Conservation (phyloP, 169 alveolate species). For the Eimeria brunetti region DNA sequence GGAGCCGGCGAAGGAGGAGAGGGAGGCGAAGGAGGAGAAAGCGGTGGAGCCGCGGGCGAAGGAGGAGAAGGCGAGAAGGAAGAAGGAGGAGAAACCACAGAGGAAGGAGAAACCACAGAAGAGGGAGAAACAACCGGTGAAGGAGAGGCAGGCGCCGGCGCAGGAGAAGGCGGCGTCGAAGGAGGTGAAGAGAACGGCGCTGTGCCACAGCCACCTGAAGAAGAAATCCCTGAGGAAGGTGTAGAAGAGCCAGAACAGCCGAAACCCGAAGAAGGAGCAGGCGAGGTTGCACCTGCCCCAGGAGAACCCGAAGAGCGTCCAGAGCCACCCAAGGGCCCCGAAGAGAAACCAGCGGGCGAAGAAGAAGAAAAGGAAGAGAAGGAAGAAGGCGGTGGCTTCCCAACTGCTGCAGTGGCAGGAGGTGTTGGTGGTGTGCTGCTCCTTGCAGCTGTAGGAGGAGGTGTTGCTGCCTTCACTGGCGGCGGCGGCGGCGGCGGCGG, state of each 20-base stretch:
- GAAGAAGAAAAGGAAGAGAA: constrained; percentile 11
- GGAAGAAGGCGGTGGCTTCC: constrained; percentile 42
- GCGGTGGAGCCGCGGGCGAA: background rate
- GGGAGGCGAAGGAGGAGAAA: background rate
- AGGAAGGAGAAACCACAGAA: background rate
- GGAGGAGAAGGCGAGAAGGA: background rate
- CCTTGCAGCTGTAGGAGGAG: constrained; percentile 33
- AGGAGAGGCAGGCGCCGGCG: background rate
- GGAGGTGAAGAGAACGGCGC: constrained; percentile 10
- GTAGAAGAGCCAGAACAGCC: background rate
- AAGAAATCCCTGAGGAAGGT: background rate
- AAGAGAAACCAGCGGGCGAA: background rate
- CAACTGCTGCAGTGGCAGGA: constrained; percentile 45
- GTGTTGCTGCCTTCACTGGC: constrained; percentile 5
- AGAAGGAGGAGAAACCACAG: background rate
- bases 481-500: constrained; percentile 38
- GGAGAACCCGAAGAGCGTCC: background rate
- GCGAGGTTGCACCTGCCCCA: background rate
- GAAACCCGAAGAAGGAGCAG: background rate
- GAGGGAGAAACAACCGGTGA: background rate
- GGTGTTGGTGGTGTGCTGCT: constrained; percentile 52
- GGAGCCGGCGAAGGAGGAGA: background rate
- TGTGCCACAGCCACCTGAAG: background rate
- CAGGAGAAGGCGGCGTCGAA: background rate
- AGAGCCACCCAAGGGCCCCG: background rate